phyloP scores from a whole-genome alignment of 768 basidiomycete species.

The Psilocybe azurescens region DNA sequence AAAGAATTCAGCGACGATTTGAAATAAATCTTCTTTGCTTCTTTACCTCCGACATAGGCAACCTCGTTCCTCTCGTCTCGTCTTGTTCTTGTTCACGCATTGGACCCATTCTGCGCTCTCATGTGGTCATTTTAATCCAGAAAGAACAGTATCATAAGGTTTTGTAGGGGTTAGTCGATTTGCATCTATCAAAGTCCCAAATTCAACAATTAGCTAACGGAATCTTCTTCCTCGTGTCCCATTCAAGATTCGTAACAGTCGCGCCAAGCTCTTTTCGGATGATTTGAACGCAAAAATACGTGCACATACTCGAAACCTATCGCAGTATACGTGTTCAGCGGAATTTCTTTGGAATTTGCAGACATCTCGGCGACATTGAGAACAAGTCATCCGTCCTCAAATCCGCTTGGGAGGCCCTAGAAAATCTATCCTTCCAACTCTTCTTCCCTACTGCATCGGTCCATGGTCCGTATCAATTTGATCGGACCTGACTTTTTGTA shows the following conservation, averaged over 20 bases:
- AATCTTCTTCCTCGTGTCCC: neutral
- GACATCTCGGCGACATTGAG: neutral
- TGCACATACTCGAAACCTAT: neutral
- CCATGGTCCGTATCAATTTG: neutral
- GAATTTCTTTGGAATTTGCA: conserved; percentile 6
- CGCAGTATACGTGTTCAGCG: neutral
- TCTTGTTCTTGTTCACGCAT: neutral
- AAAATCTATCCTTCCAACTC: neutral
- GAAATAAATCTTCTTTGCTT: too few species aligned
- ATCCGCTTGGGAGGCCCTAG: neutral
- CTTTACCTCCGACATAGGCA: neutral
- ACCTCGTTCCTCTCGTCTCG: neutral
- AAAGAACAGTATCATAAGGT: neutral
- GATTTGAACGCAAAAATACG: neutral
- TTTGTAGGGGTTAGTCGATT: neutral
- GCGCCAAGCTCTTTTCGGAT: conserved; percentile 1
- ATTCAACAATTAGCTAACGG: neutral
- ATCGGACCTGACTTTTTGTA: neutral
- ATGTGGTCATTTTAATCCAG: neutral
- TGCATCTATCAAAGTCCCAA: neutral
- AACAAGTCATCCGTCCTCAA: neutral
- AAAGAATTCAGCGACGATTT: too few species aligned
- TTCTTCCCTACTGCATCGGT: neutral
- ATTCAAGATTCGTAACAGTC: neutral
- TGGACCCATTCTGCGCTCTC: neutral